Conservation (phyloP, 164 flowering plant genomes). For the Houttuynia cordata region DNA sequence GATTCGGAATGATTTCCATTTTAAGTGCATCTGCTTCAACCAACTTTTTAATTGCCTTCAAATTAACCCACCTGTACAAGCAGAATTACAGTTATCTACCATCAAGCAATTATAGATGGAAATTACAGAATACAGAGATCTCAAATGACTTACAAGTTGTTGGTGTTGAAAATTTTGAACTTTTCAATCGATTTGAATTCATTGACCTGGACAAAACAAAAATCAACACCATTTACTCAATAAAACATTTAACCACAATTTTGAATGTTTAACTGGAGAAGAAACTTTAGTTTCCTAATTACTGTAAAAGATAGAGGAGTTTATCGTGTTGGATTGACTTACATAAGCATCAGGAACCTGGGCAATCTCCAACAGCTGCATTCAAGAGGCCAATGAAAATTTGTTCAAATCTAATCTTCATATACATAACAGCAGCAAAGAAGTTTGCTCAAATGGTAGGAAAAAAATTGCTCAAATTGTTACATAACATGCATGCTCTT, state of each 20-base stretch:
- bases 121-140: too few species aligned
- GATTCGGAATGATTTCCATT: slow-evolving; percentile 98
- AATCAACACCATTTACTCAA: background rate
- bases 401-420: background rate
- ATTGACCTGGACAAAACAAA: slow-evolving; percentile 37
- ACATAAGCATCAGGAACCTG: slow-evolving; percentile 86
- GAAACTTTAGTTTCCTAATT: background rate
- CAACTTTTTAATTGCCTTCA: slow-evolving; percentile 88
- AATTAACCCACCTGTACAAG: slow-evolving; percentile 81
- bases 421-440: background rate
- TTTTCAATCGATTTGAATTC: slow-evolving; percentile 91
- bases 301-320: background rate
- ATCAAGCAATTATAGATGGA: background rate
- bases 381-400: slow-evolving; percentile 2
- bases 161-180: slow-evolving; percentile 94
- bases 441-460: too few species aligned
- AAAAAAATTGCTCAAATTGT: too few species aligned
- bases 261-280: background rate
- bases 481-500: background rate
- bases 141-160: slow-evolving; percentile 58
- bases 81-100: background rate
- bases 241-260: background rate
- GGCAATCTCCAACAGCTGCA: slow-evolving; percentile 92
- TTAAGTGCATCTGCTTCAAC: slow-evolving; percentile 87
- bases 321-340: slow-evolving; percentile 14